A percentile compares a stretch with the other conserved stretches of the same genome.
Conservation (phyloP, 768 basidiomycete genomes). For the Russula earlei region DNA sequence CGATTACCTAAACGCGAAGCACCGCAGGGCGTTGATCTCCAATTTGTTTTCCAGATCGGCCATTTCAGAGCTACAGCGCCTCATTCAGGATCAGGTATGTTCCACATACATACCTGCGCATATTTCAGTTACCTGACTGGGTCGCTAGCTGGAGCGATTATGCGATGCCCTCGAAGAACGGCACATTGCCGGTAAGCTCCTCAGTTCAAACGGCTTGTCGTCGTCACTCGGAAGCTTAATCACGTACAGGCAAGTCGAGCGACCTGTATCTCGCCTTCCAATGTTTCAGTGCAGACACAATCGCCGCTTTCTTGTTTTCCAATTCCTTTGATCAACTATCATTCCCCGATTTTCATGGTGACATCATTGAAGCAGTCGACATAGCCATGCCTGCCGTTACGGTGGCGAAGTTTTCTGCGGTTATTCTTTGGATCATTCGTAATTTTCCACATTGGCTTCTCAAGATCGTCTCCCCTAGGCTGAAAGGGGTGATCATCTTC, state of each 20-base stretch:
- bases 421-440: background rate
- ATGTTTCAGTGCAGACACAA: constrained; percentile 35
- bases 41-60: constrained; percentile 33
- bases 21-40: constrained; percentile 26
- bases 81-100: constrained; percentile 28
- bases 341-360: constrained; percentile 28
- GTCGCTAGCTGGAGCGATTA: constrained; percentile 29
- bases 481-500: background rate
- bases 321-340: constrained; percentile 27
- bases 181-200: background rate
- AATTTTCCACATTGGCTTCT: background rate
- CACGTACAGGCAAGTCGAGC: constrained; percentile 19
- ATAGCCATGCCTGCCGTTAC: constrained; percentile 24
- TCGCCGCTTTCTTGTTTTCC: constrained; percentile 35
- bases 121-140: background rate
- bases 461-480: background rate
- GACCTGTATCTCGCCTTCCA: constrained; percentile 35
- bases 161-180: constrained; percentile 8
- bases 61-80: constrained; percentile 28
- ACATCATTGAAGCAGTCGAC: constrained; percentile 29
- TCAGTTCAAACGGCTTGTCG: background rate
- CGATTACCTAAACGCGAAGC: constrained; percentile 28
- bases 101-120: background rate
- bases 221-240: background rate
- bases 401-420: background rate